phyloP scores from a whole-genome alignment of 805 yeast genomes.

The Blastobotrys muscicola region DNA sequence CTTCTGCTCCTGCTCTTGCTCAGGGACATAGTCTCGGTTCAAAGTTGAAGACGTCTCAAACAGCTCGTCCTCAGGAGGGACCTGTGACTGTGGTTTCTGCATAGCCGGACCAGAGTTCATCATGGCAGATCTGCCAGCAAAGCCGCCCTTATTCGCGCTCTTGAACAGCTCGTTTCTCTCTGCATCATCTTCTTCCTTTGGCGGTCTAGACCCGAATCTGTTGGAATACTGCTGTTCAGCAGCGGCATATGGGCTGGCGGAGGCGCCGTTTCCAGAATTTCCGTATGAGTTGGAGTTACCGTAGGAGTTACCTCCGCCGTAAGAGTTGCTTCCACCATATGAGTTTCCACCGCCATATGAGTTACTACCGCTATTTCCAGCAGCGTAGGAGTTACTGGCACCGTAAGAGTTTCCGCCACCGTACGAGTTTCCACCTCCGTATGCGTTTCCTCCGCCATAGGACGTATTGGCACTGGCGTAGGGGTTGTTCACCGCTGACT shows the following conservation, averaged over 20 bases:
- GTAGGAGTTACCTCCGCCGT: conserved; percentile 3
- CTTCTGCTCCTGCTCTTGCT: conserved; percentile 10
- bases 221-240: conserved; percentile 13
- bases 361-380: conserved; percentile 2
- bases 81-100: neutral
- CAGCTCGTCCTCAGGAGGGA: conserved; percentile 21
- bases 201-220: conserved; percentile 10
- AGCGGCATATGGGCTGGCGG: conserved; percentile 16
- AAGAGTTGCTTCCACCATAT: neutral
- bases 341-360: neutral
- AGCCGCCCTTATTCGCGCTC: conserved; percentile 8
- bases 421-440: conserved; percentile 5
- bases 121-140: neutral
- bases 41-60: conserved; percentile 19
- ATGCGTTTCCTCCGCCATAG: too few species aligned
- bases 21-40: conserved; percentile 7
- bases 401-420: conserved; percentile 1
- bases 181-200: conserved; percentile 5
- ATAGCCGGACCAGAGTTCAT: neutral
- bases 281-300: conserved; percentile 3
- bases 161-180: conserved; percentile 24
- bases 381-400: neutral
- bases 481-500: conserved; percentile 7
- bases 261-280: neutral
- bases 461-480: conserved; percentile 9